phyloP scores from a whole-genome alignment of 23 red algal genomes.

The Gracilaria vermiculophylla region DNA sequence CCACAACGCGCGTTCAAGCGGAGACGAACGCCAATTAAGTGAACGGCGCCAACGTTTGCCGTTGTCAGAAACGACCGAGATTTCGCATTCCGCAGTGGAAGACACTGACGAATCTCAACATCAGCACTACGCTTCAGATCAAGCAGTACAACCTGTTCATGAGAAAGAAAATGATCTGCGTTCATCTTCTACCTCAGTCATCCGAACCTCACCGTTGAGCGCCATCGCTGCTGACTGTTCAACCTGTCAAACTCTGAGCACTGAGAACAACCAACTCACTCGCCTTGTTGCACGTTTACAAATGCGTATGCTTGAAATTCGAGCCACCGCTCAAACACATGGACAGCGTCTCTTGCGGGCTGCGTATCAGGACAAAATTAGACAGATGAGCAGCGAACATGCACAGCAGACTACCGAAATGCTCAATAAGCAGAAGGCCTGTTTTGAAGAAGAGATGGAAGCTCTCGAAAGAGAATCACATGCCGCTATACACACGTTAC shows the following conservation, averaged over 20 bases:
- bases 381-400: conserved; percentile 37
- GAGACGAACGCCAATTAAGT: background rate
- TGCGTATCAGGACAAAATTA: conserved; percentile 38
- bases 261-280: conserved; percentile 12
- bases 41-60: background rate
- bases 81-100: background rate
- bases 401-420: conserved; percentile 33
- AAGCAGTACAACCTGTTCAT: background rate
- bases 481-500: background rate
- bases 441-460: conserved; percentile 60
- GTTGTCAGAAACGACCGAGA: background rate
- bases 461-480: conserved; percentile 49
- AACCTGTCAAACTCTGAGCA: background rate
- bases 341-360: conserved; percentile 49
- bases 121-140: no score
- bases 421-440: conserved; percentile 49
- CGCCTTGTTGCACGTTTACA: conserved; percentile 48
- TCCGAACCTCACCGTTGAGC: background rate
- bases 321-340: conserved; percentile 38
- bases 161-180: background rate
- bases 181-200: background rate
- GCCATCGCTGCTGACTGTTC: background rate
- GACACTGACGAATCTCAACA: no score
- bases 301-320: background rate
- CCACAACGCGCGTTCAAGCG: background rate